phyloP scores from a whole-genome alignment of 2,329 filamentous ascomycete genomes.

The Albifimbria verrucaria region DNA sequence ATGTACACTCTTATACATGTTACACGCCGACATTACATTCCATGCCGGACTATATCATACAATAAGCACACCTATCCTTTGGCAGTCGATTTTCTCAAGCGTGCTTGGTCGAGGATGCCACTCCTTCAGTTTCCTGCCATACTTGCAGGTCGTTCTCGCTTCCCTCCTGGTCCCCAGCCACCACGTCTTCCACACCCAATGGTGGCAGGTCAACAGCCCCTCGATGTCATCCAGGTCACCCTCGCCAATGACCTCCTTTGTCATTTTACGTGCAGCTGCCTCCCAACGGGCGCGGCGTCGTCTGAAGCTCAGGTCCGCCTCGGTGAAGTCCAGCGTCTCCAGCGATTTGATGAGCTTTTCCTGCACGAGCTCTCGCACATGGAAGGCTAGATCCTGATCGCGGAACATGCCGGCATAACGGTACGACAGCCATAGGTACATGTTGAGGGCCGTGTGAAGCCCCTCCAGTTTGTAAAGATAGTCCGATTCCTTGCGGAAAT shows the following conservation, averaged over 20 bases:
- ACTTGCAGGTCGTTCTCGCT: too few species aligned
- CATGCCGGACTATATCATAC: not conserved
- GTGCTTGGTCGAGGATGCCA: not conserved
- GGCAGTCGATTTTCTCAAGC: too few species aligned
- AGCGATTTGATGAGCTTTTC: constrained; percentile 56
- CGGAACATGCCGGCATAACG: constrained; percentile 79
- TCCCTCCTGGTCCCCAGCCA: too few species aligned
- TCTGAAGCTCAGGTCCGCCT: constrained; percentile 24
- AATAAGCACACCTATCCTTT: too few species aligned
- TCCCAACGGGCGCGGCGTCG: constrained; percentile 16
- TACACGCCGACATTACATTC: not conserved
- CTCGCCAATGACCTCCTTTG: constrained; percentile 9
- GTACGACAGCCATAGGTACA: constrained; percentile 93
- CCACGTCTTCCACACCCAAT: not conserved
- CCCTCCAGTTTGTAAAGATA: constrained; percentile 70
- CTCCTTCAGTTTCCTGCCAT: not conserved
- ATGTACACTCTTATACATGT: not conserved
- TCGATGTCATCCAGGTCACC: constrained; percentile 11
- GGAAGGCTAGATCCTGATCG: constrained; percentile 70
- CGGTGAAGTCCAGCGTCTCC: constrained; percentile 48
- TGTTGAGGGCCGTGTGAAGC: constrained; percentile 76
- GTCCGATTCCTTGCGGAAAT: constrained; percentile 34
- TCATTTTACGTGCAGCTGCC: constrained; percentile 2
- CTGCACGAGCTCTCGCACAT: constrained; percentile 77
- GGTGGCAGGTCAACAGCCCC: too few species aligned